phyloP scores from a whole-genome alignment of 345 rosid genomes.

The Rubroshorea leprosula region DNA sequence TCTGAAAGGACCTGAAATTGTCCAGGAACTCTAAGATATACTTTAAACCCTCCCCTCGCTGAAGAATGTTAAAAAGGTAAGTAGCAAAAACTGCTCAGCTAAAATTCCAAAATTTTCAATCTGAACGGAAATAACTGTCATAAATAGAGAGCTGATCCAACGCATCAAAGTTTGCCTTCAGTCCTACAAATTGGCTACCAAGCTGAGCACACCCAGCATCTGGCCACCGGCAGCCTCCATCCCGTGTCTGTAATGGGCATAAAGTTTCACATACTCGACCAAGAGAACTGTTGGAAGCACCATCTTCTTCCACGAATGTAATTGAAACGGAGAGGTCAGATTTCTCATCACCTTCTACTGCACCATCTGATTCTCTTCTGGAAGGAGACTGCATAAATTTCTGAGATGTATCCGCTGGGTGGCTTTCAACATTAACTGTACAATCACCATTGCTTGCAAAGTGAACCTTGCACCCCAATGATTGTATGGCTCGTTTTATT shows the following conservation, averaged over 20 bases:
- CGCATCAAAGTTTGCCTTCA: conserved; percentile 85
- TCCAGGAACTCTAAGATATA: no score
- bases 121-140: conserved; percentile 65
- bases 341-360: conserved; percentile 28
- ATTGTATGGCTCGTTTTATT: conserved; percentile 69
- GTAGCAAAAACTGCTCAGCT: background rate
- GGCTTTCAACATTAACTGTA: conserved; percentile 48
- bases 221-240: conserved; percentile 88
- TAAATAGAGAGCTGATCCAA: conserved; percentile 71
- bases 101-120: conserved; percentile 22
- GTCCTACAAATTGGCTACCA: conserved; percentile 72
- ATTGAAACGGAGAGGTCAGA: conserved; percentile 64
- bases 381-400: conserved; percentile 22
- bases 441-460: conserved; percentile 58
- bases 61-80: background rate
- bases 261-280: conserved; percentile 49
- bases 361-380: conserved; percentile 27
- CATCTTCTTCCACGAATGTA: conserved; percentile 45
- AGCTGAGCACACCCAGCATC: conserved; percentile 83
- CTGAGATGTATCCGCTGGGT: conserved; percentile 25
- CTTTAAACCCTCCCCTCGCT: background rate
- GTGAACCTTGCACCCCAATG: conserved; percentile 82
- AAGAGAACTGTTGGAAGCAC: conserved; percentile 28
- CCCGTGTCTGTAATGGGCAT: conserved; percentile 62
- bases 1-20: background rate